Base-by-base conservation (phyloP, 2,329 filamentous ascomycete genomes). In the Hymenoscyphus fructigenus region DNA sequence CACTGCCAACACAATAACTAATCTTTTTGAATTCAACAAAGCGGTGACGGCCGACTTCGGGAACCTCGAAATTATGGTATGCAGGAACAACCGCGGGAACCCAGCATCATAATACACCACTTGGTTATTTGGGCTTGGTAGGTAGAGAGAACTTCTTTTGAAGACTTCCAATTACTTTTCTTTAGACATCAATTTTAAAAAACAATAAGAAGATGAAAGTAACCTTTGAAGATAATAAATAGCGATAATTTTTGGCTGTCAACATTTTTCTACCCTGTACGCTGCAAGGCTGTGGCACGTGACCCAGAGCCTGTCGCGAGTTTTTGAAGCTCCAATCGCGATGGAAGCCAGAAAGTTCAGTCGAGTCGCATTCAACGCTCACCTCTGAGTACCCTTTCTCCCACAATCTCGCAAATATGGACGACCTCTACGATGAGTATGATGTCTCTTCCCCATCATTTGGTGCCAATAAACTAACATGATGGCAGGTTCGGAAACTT, bases 341-440 rank as follows among this genome's bases (percentile, higher is more conserved):
- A 67, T 60, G 26, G 12, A 26, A 20, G 41, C 36, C 50, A 15
- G 64, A 32, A 62, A 28, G 47, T 66, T 23, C 60, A 63, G 53
- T 56, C 66, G 50, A 63, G 66, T 68, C 65, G 68, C 68, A 69
- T 67, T 68, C 50, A 29, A 44, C 29, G 60, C 53, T 26, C 47
- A 41, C 17, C 17, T 38, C 57, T 57, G 6, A 64, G 29, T 14
- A 57, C 38, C 38, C 50, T 63, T 50, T 63, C 28, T 55, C 58
- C 26, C 17, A 26, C 32, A 29, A 61, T 65, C 53, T 62, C 55
- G 44, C 57, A 57, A 69, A 23, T 73, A 95, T 97, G 93, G 93
- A 97, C 83, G 93, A 97, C 79, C 88, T 97, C 73, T 97, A 98
- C 78, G 94, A 98, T 81, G 94, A 98, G 92, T 96, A 82, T 68